phyloP scores from a whole-genome alignment of 495 filamentous ascomycete species.

The Hyaloscypha finlandica region DNA sequence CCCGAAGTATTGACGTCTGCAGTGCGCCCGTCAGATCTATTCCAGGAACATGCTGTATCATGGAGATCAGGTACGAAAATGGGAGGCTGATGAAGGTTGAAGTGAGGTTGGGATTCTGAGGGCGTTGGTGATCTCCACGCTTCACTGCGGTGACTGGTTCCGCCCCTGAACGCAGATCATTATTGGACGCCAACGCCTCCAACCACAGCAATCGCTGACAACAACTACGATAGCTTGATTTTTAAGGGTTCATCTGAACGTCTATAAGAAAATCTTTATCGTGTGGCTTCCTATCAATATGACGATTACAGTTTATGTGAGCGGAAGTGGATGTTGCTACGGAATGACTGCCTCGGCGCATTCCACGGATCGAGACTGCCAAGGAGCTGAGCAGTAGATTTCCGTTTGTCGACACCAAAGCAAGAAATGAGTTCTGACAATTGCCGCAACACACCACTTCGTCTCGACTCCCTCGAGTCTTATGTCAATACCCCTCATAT shows the following conservation, averaged over 20 bases:
- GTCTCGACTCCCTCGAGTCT: not conserved
- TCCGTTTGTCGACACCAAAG: not conserved
- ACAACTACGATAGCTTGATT: not conserved
- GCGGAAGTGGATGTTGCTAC: not conserved
- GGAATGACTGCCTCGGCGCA: not conserved
- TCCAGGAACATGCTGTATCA: not conserved
- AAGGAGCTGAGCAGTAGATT: not conserved
- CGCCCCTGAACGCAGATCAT: not conserved
- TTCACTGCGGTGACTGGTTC: conserved; percentile 1
- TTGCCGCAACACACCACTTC: not conserved
- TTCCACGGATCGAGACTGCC: not conserved
- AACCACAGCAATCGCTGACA: not conserved
- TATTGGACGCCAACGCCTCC: not conserved
- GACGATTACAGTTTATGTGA: not conserved
- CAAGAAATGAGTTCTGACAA: not conserved
- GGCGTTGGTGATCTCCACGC: not conserved
- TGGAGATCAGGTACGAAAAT: not conserved
- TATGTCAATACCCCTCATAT: not conserved
- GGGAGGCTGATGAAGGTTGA: not conserved
- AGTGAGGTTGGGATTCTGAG: not conserved
- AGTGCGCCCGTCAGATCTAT: not conserved
- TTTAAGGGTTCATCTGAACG: not conserved
- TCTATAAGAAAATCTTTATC: not conserved
- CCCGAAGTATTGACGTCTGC: conserved; percentile 3
- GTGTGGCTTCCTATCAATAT: not conserved